Evolutionary conservation across 352 stramenopile genomes (phyloP).

Genomic region (Pythium aquatile): DNA sequence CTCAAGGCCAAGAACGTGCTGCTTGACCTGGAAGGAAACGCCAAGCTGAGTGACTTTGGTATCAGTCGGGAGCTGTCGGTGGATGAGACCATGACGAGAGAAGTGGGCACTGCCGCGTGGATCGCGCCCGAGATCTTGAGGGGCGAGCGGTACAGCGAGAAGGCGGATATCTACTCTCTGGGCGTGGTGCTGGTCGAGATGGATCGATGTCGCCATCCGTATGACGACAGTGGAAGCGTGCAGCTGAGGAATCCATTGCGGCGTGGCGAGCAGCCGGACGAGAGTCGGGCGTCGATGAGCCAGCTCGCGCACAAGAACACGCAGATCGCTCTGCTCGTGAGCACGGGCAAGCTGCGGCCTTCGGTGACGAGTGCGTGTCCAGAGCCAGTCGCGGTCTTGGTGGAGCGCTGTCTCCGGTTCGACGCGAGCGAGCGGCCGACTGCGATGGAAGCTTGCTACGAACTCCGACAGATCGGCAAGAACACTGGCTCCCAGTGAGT

Average conservation of each 20-base stretch:
- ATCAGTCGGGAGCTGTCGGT: constrained; percentile 7
- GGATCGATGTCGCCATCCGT: constrained; percentile 20
- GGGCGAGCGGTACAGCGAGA: constrained; percentile 28
- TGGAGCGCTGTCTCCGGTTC: constrained; percentile 17
- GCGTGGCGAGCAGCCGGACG: neutral
- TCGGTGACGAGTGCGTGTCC: constrained; percentile 13
- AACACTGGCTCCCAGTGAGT: neutral
- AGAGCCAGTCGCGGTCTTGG: constrained; percentile 12
- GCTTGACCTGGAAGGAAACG: constrained; percentile 3
- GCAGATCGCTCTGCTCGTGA: constrained; percentile 27
- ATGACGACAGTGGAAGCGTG: neutral
- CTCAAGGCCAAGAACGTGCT: constrained; percentile 21
- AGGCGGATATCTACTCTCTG: constrained; percentile 32
- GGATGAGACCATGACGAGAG: constrained; percentile 25
- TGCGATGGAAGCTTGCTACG: neutral
- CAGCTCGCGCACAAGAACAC: constrained; percentile 14
- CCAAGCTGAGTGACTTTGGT: constrained; percentile 22
- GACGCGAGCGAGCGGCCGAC: constrained; percentile 3
- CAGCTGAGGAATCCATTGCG: neutral
- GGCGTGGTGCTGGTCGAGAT: constrained; percentile 29
- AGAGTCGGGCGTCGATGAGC: neutral
- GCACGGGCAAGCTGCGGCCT: constrained; percentile 18
- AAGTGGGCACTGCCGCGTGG: constrained; percentile 27
- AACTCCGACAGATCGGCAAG: neutral
- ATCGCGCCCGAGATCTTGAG: constrained; percentile 28